phyloP scores from a whole-genome alignment of 306 rosid species.

The Begonia loranthoides region DNA sequence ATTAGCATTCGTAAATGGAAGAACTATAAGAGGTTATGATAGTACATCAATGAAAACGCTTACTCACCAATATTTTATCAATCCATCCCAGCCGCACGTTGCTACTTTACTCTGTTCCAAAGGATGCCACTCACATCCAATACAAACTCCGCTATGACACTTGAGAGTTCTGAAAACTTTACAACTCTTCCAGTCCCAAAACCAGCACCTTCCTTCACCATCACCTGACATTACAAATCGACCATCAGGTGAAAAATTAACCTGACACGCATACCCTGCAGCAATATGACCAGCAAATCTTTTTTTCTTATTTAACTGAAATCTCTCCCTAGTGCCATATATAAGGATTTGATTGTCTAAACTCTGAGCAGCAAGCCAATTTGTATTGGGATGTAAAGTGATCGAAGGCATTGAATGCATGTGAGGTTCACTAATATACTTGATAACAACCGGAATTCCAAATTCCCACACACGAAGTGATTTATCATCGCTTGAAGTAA shows the following conservation, averaged over 20 bases:
- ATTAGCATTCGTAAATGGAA: too few species aligned
- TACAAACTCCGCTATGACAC: conserved; percentile 91
- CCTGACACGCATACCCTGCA: conserved; percentile 94
- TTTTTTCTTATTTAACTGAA: conserved; percentile 93
- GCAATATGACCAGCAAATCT: conserved; percentile 92
- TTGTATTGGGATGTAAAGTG: conserved; percentile 75
- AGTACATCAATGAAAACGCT: not conserved
- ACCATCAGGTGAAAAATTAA: conserved; percentile 89
- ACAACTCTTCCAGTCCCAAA: conserved; percentile 99
- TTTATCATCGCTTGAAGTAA: conserved; percentile 93
- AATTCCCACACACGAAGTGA: conserved; percentile 96
- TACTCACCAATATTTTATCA: conserved; percentile 88
- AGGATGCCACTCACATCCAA: conserved; percentile 91
- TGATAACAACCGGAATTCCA: conserved; percentile 92
- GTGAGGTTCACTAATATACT: conserved; percentile 96
- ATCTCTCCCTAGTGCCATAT: conserved; percentile 91
- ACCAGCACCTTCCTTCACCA: conserved; percentile 96
- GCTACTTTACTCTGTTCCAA: conserved; percentile 95
- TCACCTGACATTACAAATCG: conserved; percentile 94
- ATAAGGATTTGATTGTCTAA: conserved; percentile 97
- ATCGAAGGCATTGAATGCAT: conserved; percentile 99
- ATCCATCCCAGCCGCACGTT: conserved; percentile 97
- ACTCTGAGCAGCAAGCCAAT: conserved; percentile 98
- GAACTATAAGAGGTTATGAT: too few species aligned
- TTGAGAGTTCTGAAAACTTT: conserved; percentile 87